Evolutionary conservation across 2,329 filamentous ascomycete species (phyloP), one percentile per base, ranked within the genome.

Genomic region (Leptodontidium sp.): DNA sequence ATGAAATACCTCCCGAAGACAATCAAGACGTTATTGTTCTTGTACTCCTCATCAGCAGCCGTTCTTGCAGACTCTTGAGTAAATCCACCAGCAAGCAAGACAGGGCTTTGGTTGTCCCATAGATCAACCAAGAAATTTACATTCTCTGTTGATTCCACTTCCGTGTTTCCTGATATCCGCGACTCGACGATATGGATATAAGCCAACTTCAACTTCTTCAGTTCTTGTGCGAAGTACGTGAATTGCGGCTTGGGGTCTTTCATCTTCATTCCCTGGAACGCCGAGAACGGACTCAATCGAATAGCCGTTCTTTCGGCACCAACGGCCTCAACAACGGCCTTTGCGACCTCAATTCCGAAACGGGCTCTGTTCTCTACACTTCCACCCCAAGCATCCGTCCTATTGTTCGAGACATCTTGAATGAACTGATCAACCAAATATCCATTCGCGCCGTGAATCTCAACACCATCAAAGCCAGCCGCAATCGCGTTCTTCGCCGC

Each of bases 261-360:
- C 87, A 91, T 90, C 40, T 80, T 80, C 89, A 92, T 90, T 40
- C 84, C 84, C 69, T 91, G 87, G 79, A 88, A 91, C 0, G 79
- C 78, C 61, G 84, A 86, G 80, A 84, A 91, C 0, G 90, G 90
- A 7, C 83, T 86, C 1, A 92, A 77, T 1, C 90, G 84, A 38
- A 91, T 84, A 0, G 83, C 87, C 1, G 84, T 82, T 14, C 81
- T 81, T 1, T 89, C 83, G 0, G 84, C 76, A 0, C 88, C 89
- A 15, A 87, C 78, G 0, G 85, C 84, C 0, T 80, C 78, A 0
- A 80, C 78, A 3, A 87, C 83, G 0, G 85, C 85, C 52, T 84
- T 81, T 0, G 85, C 79, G 17, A 87, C 83, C 72, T 89, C 87
- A 9, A 88, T 67, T 0, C 79, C 82, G 69, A 89, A 87, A 38